Conservation (phyloP, 2,329 filamentous ascomycete species). For the Phialocephala sp. region DNA sequence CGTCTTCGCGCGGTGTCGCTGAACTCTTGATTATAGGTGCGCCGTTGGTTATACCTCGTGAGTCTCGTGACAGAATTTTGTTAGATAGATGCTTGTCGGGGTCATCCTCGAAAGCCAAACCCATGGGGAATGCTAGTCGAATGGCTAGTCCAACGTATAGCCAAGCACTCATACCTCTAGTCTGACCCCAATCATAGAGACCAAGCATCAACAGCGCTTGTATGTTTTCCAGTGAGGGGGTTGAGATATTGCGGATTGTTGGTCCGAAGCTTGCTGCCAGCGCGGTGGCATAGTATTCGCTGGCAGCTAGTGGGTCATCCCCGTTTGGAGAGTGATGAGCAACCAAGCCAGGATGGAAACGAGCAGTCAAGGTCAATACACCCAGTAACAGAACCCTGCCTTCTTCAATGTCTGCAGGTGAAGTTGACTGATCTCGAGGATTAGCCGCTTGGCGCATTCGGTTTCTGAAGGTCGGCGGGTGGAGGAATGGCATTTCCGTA, state of each 20-base stretch:
- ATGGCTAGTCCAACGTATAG: slow-evolving; percentile 67
- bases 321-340: slow-evolving; percentile 48
- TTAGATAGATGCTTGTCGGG: slow-evolving; percentile 35
- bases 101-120: slow-evolving; percentile 62
- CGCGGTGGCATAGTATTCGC: slow-evolving; percentile 68
- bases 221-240: slow-evolving; percentile 64
- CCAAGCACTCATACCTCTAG: slow-evolving; percentile 66
- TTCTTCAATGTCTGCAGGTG: slow-evolving; percentile 45
- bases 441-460: slow-evolving; percentile 52
- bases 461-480: slow-evolving; percentile 66
- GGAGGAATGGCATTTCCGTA: slow-evolving; percentile 74
- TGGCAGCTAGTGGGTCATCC: slow-evolving; percentile 59
- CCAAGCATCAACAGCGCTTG: slow-evolving; percentile 75
- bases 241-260: slow-evolving; percentile 53
- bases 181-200: slow-evolving; percentile 74
- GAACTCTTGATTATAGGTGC: slow-evolving; percentile 15
- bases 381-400: slow-evolving; percentile 66
- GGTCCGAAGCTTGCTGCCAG: slow-evolving; percentile 58
- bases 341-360: slow-evolving; percentile 68
- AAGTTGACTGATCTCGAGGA: slow-evolving; percentile 36
- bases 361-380: slow-evolving; percentile 71
- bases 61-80: slow-evolving; percentile 24
- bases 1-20: slow-evolving; percentile 44
- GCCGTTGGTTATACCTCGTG: slow-evolving; percentile 23
- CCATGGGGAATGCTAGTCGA: slow-evolving; percentile 63